Evolutionary conservation across 805 yeast species (phyloP).

Genomic region (Candida fluviatilis): DNA sequence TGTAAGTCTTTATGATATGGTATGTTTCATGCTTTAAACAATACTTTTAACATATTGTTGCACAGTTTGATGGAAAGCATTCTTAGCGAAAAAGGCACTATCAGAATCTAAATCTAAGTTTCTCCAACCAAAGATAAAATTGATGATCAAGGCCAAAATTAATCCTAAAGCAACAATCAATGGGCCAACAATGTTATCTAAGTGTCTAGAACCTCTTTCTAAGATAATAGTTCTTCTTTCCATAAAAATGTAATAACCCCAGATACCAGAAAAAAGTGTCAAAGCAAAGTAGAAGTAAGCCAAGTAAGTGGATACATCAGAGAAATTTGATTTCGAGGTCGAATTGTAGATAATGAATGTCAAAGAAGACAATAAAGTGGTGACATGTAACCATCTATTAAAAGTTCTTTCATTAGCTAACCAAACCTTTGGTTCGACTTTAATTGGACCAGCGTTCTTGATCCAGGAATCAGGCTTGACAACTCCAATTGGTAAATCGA

Average conservation of each 20-base stretch:
- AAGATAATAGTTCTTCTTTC: conserved; percentile 68
- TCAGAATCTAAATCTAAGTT: conserved; percentile 17
- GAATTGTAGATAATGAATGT: conserved; percentile 83
- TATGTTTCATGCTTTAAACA: neutral
- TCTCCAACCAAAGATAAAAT: conserved; percentile 62
- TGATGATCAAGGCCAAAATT: conserved; percentile 59
- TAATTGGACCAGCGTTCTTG: conserved; percentile 86
- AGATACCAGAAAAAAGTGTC: conserved; percentile 76
- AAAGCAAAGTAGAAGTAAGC: conserved; percentile 79
- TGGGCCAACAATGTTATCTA: conserved; percentile 91
- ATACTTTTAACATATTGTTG: conserved; percentile 13
- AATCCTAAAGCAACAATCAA: conserved; percentile 70
- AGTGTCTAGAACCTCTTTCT: conserved; percentile 79
- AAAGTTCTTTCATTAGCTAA: conserved; percentile 97
- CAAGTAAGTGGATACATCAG: conserved; percentile 57
- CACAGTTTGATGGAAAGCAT: conserved; percentile 31
- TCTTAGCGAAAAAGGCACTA: conserved; percentile 24
- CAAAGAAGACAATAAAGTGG: conserved; percentile 76
- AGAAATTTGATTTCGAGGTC: conserved; percentile 61
- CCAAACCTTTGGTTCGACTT: conserved; percentile 98
- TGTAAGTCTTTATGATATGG: neutral
- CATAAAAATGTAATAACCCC: conserved; percentile 84
- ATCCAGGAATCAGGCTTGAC: conserved; percentile 72
- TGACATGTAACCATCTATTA: conserved; percentile 90
- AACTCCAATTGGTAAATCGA: conserved; percentile 86